Conservation (phyloP, 805 yeast genomes). For the Lipomyces kockii region DNA sequence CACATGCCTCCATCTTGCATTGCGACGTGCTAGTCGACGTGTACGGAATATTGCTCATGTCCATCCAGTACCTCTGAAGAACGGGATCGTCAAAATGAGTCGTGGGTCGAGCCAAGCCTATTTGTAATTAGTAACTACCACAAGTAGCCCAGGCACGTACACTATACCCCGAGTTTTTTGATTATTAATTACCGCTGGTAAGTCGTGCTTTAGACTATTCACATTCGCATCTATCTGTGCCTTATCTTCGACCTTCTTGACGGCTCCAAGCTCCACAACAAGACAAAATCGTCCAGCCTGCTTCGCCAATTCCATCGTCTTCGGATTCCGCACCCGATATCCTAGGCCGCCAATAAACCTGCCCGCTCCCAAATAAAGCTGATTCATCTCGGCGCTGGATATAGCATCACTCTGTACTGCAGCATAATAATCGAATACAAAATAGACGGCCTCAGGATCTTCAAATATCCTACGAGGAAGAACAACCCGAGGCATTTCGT, state of each 20-base stretch:
- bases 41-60: slow-evolving; percentile 3
- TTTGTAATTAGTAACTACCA: background rate
- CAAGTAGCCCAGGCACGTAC: background rate
- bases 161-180: background rate
- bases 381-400: background rate
- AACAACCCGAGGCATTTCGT: background rate
- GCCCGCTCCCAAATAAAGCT: background rate
- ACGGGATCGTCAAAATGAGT: background rate
- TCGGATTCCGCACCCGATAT: background rate
- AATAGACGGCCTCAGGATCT: slow-evolving; percentile 6
- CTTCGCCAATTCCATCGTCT: background rate
- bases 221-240: background rate
- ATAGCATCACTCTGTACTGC: background rate
- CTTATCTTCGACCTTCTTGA: background rate
- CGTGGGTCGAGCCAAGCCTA: background rate
- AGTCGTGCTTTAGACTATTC: background rate
- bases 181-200: background rate
- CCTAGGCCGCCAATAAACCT: background rate
- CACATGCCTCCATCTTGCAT: slow-evolving; percentile 7
- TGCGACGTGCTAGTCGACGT: slow-evolving; percentile 5
- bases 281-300: background rate
- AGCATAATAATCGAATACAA: slow-evolving; percentile 11
- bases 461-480: slow-evolving; percentile 7
- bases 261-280: background rate
- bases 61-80: slow-evolving; percentile 4